Base-by-base conservation (phyloP, 345 rosid species). In the Passiflora organensis region DNA sequence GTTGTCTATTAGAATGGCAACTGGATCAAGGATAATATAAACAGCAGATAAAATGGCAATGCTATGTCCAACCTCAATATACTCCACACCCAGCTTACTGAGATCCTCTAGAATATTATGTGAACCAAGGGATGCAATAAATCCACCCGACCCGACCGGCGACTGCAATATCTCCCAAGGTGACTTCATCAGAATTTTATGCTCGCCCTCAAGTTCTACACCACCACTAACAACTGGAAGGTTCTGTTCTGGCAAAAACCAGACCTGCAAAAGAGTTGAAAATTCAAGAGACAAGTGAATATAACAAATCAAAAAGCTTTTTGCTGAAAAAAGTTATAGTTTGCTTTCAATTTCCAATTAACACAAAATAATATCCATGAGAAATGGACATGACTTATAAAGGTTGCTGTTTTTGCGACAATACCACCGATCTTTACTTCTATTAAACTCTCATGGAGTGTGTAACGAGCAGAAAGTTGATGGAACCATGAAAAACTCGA, bases 151-250 rank as follows among this genome's bases (percentile, higher is more conserved):
- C 56, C 95, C 95, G 63, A 91, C 75, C 0, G 97, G 95, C 21
- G 87, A 69, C 66, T 82, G 81, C 44, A 91, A 74, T 50, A 91
- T 80, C 64, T 87, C 86, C 96, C 95, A 90, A 49, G 95, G 96
- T 38, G 97, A 85, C 74, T 85, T 83, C 96, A 91, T 87, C 76
- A 91, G 70, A 63, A 91, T 91, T 80, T 80, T 82, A 55, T 67
- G 74, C 60, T 58, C 74, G 63, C 66, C 75, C 22, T 69, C 66
- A 69, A 81, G 82, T 36, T 79, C 82, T 25, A 60, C 60, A 36
- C 72, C 63, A 73, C 67, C 68, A 62, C 80, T 55, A 43, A 87
- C 74, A 74, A 91, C 75, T n/a, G 95, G 95, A 55, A 91, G 83
- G 44, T 70, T 72, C 71, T 80, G 85, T 73, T 91, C 95, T 72